Evolutionary conservation across 768 basidiomycete genomes (phyloP).

Genomic region (Mycena albidolilacea): DNA sequence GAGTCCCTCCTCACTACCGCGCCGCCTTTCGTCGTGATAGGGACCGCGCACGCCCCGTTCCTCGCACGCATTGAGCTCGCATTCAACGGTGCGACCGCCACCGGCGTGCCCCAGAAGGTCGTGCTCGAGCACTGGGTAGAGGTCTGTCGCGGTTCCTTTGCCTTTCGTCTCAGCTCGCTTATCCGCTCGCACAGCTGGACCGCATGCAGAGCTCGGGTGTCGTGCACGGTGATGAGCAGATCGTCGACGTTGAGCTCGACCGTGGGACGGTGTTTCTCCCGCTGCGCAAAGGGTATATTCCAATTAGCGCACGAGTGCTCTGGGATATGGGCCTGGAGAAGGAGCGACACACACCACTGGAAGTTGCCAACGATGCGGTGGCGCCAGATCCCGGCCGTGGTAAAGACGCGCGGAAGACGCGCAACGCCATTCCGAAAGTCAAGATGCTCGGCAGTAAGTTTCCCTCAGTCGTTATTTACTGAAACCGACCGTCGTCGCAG

Average conservation of each 20-base stretch:
- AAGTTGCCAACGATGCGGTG: neutral
- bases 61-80: slow-evolving; percentile 61
- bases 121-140: slow-evolving; percentile 71
- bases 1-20: slow-evolving; percentile 43
- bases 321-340: slow-evolving; percentile 53
- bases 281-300: slow-evolving; percentile 47
- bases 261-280: slow-evolving; percentile 60
- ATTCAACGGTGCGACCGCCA: slow-evolving; percentile 52
- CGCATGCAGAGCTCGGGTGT: slow-evolving; percentile 50
- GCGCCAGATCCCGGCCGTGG: neutral
- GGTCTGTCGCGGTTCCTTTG: slow-evolving; percentile 47
- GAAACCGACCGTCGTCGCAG: slow-evolving; percentile 25
- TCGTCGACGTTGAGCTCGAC: slow-evolving; percentile 68
- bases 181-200: slow-evolving; percentile 55
- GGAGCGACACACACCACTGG: slow-evolving; percentile 20
- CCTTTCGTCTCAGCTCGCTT: neutral
- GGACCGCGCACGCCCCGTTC: slow-evolving; percentile 59
- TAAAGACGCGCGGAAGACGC: slow-evolving; percentile 31
- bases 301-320: slow-evolving; percentile 52
- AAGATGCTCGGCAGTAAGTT: slow-evolving; percentile 33
- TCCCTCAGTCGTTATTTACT: neutral
- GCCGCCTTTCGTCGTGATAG: slow-evolving; percentile 64
- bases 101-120: slow-evolving; percentile 51
- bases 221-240: slow-evolving; percentile 63
- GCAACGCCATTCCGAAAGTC: slow-evolving; percentile 31